Evolutionary conservation across 129 eudicot species (phyloP), one percentile per base, ranked within the genome.

Genomic region (Artemisia argyi): DNA sequence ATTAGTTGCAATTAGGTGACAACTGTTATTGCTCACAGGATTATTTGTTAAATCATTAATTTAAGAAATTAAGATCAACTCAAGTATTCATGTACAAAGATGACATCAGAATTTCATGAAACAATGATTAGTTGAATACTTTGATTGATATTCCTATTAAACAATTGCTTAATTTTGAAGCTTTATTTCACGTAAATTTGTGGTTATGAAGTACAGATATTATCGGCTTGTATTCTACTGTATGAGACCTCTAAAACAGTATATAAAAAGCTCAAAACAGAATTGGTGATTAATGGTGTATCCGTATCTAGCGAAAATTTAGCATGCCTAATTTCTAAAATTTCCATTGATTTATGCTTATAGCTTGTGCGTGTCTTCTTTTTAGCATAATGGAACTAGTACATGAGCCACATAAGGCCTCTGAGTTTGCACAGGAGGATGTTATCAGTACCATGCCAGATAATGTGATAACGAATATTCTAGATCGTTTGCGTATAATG

Each of bases 401-500:
- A 14, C 12, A 28, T 28, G 46, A 16, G 66, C 7, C 61, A 55
- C 19, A n/a, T 55, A 55, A 55, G 7, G 9, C 11, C 15, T 60
- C 19, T 16, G 30, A 60, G 26, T 26, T 12, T 24, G 65, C 46
- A 28, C 4, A 24, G 12, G 30, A 65, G 28, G 72, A 67, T 67
- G 7, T 49, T 8, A 70, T 70, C 1, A 55, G 12, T 35, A 57
- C 30, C 16, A 32, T 70, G 74, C 74, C 65, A 1, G 61, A 70
- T 17, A 50, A 69, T 12, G 64, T 69, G 32, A 17, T 70, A 12
- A 70, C 56, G 44, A 44, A 71, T 56, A 44, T 71, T 44, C 18
- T 71, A 4, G 66, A 71, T 11, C 58, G 58, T 19, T 71, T 20
- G 22, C 1, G n/a, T n/a, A n/a, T n/a, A n/a, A n/a, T n/a, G n/a